Evolutionary conservation across 768 basidiomycete genomes (phyloP), one percentile per base, ranked within the genome.

Genomic region (Dioszegia hungarica): DNA sequence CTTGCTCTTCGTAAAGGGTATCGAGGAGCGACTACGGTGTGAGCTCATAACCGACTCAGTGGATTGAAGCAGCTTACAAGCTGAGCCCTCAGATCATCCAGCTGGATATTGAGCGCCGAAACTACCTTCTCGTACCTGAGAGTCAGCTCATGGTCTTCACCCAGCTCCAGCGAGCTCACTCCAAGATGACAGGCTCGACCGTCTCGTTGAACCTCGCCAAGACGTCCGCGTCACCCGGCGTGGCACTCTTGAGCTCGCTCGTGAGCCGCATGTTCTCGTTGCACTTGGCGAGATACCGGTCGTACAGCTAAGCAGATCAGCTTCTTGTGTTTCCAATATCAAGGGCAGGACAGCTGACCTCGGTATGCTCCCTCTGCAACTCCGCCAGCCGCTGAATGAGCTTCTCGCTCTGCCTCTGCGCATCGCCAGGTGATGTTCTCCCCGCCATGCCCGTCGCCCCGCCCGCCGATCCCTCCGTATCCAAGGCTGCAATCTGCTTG

Each of bases 91-190:
- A 74, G 67, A 51, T 68, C 67, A 25, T 70, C 63, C 25, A 70
- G 52, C 46, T 67, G 67, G 25, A 59, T 54, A 38, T 99, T 95
- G 82, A 99, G 87, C 2, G 90, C 87, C 38, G 85, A 83, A 63
- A 98, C 94, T 0, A 91, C 90, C 80, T 94, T 91, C 80, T 99
- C 94, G 77, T 99, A 99, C 78, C 97, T 92, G 37, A 10, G 6
- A 17, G 27, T 51, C 49, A 51, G 49, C 22, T 14, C 10, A 51
- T 24, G 3, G 4, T 15, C 5, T 77, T 95, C 89, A 3, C 2
- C 8, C 27, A 6, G 9, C 12, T 15, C 15, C 57, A 51, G 56
- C 57, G n/a, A n/a, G 38, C 49, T 51, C 25, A 51, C 49, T 51
- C 49, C 6, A 70, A 25, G 49, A 99, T 95, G 65, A 99, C 92